Base-by-base conservation (phyloP, 108 stramenopile species). In the Conticribra weissflogii region DNA sequence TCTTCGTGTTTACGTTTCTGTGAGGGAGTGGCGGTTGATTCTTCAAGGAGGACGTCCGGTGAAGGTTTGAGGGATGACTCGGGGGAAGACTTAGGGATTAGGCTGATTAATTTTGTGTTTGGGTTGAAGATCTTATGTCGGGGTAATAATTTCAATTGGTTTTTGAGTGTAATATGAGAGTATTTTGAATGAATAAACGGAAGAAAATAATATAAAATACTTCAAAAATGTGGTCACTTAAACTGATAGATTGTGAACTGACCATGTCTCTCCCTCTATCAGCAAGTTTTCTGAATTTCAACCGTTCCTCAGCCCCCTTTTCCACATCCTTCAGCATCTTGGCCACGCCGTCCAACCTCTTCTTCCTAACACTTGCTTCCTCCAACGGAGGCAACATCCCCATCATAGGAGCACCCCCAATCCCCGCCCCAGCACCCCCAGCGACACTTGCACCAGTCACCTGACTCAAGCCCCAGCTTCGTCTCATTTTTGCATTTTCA, bases 311-410 rank as follows among this genome's bases (percentile, higher is more conserved):
- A n/a, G 73, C 74, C 15, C 78, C 61, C 72, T 63, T 74, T 45
- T 89, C 84, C 22, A 71, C 68, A 18, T 75, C 71, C 50, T 86
- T 87, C 65, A 94, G 68, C 57, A 79, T 78, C 63, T 87, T 54
- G 14, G 87, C 82, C 21, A 91, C 86, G 2, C 66, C 85, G 52
- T 94, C 90, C 67, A 91, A 66, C 45, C 76, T 67, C 47, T 75
- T 68, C 53, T 86, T 86, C 2, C 88, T 77, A 9, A 60, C 62
- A 19, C 59, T 54, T 16, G 76, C 76, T 34, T 78, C 76, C 63
- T 78, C 76, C 54, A 78, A 46, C 23, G 78, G 76, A 44, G 76
- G 55, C 18, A 58, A 47, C 2, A 47, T 18, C 21, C 60, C 68
- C 48, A 49, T 33, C 34, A 54, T 29, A 45, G 54, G 59, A 0